Conservation (phyloP, 2,329 filamentous ascomycete species). For the Harringtonia aguacate region DNA sequence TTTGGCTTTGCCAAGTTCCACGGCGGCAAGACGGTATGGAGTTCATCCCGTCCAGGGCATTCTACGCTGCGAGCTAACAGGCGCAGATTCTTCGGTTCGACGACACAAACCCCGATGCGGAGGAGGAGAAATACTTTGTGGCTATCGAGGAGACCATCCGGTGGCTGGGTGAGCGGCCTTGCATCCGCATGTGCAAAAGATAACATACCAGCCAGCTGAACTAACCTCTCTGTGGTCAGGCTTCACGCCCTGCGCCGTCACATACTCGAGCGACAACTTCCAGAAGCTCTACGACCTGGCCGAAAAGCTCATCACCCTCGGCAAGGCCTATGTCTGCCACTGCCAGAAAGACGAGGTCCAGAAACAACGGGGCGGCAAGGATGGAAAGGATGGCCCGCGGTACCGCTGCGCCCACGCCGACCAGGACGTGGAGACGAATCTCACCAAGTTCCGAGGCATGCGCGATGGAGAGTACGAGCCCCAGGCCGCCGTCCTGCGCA, state of each 20-base stretch:
- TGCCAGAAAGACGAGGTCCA: slow-evolving; percentile 78
- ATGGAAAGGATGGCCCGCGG: slow-evolving; percentile 53
- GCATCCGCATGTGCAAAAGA: neutral
- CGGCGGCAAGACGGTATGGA: slow-evolving; percentile 45
- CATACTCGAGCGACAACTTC: slow-evolving; percentile 86
- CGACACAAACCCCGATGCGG: slow-evolving; percentile 90
- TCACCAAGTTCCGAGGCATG: slow-evolving; percentile 82
- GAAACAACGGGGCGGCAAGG: slow-evolving; percentile 70
- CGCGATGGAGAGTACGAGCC: slow-evolving; percentile 82
- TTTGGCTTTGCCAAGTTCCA: slow-evolving; percentile 88
- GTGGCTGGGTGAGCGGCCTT: slow-evolving; percentile 50
- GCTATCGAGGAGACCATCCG: slow-evolving; percentile 81
- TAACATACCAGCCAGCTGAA: neutral
- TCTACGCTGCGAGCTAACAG: neutral
- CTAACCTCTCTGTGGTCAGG: no score
- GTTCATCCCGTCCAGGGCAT: neutral
- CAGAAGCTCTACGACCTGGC: slow-evolving; percentile 79
- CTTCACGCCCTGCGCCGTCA: slow-evolving; percentile 69
- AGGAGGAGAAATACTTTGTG: slow-evolving; percentile 80
- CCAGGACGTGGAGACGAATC: slow-evolving; percentile 59
- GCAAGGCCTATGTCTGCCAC: slow-evolving; percentile 74
- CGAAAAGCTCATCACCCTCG: slow-evolving; percentile 67
- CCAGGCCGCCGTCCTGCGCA: slow-evolving; percentile 72
- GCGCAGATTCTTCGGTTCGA: slow-evolving; percentile 33
- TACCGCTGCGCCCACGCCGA: slow-evolving; percentile 75